Percentiles rank a stretch among this genome's conserved stretches.
phyloP scores from a whole-genome alignment of 176 grass and related monocot species.

The Zoysia pacifica region DNA sequence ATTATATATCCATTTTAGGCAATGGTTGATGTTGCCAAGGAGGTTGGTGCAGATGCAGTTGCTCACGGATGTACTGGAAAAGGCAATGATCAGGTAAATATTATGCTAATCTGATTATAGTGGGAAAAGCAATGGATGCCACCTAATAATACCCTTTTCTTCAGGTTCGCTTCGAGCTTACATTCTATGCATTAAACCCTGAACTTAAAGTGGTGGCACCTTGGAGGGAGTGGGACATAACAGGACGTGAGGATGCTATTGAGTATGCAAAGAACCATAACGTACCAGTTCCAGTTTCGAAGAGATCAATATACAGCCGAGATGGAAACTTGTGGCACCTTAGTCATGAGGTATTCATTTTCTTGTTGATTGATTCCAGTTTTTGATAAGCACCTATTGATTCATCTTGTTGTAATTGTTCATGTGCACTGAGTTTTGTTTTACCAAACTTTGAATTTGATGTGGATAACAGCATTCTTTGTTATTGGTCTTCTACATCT shows the following conservation, averaged over 20 bases:
- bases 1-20: constrained; percentile 51
- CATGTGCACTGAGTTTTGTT: neutral
- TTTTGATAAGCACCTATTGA: neutral
- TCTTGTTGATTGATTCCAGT: constrained; percentile 2
- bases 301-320: constrained; percentile 98
- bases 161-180: constrained; percentile 97
- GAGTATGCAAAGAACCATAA: constrained; percentile 92
- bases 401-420: neutral
- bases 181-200: constrained; percentile 95
- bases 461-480: constrained; percentile 6
- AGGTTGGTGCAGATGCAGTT: constrained; percentile 93
- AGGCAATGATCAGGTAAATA: constrained; percentile 90
- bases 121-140: constrained; percentile 6
- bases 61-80: constrained; percentile 94
- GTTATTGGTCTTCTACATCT: neutral
- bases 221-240: constrained; percentile 99
- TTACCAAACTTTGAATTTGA: neutral
- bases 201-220: constrained; percentile 95
- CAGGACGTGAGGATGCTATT: constrained; percentile 94
- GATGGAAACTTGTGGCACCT: constrained; percentile 98
- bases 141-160: constrained; percentile 42
- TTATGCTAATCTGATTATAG: constrained; percentile 24
- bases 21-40: constrained; percentile 93
- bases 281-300: constrained; percentile 79
- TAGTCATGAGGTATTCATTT: constrained; percentile 86